Conservation (phyloP, 2,329 filamentous ascomycete genomes). For the Hypoxylon sp. region DNA sequence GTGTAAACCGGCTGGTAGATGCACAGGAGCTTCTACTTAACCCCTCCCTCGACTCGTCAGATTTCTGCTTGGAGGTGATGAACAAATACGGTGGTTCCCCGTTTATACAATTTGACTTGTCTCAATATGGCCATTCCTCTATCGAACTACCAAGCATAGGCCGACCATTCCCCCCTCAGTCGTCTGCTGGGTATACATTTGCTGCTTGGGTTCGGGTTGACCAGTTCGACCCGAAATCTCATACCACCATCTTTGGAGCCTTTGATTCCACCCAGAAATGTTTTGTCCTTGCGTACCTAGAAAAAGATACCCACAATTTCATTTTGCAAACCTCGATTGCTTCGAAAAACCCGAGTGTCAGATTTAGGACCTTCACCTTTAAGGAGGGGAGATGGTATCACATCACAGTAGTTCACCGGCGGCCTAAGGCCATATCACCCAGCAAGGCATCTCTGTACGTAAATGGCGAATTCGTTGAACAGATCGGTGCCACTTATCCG, state of each 20-base stretch:
- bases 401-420: conserved; percentile 84
- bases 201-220: conserved; percentile 90
- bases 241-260: conserved; percentile 95
- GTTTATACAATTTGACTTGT: conserved; percentile 94
- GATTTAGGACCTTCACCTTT: conserved; percentile 87
- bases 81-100: conserved; percentile 79
- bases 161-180: conserved; percentile 81
- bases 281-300: conserved; percentile 91
- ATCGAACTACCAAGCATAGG: conserved; percentile 90
- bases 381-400: conserved; percentile 88
- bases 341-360: conserved; percentile 84
- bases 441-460: conserved; percentile 90
- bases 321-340: conserved; percentile 96
- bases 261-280: conserved; percentile 93
- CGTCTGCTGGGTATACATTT: conserved; percentile 86
- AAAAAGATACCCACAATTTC: conserved; percentile 91
- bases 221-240: conserved; percentile 80
- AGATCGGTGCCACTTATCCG: conserved; percentile 89
- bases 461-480: conserved; percentile 92
- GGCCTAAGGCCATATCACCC: conserved; percentile 75
- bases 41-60: conserved; percentile 62
- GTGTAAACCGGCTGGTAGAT: conserved; percentile 82
- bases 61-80: conserved; percentile 78
- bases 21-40: conserved; percentile 75
- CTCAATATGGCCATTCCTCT: conserved; percentile 85